Conservation (phyloP, 352 stramenopile genomes). For the Lagenidium sp. region DNA sequence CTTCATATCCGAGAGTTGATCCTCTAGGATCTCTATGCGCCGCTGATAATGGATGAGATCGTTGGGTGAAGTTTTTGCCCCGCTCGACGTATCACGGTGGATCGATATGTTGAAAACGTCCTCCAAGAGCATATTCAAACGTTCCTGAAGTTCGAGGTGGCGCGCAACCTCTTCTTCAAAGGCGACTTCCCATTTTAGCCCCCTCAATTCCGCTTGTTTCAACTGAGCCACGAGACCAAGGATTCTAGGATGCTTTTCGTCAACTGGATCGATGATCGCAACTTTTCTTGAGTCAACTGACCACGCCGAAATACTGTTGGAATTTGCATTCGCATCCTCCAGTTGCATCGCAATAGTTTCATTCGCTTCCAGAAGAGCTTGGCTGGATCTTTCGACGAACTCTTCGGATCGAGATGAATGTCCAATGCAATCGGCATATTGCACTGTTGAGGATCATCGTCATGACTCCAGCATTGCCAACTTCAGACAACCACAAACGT, state of each 20-base stretch:
- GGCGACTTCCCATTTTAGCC: conserved; percentile 26
- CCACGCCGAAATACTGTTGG: too few species aligned
- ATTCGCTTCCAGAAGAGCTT: too few species aligned
- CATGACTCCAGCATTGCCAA: too few species aligned
- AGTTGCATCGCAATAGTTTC: too few species aligned
- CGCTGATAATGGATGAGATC: conserved; percentile 22
- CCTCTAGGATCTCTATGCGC: conserved; percentile 36
- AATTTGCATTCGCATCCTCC: too few species aligned
- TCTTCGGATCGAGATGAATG: too few species aligned
- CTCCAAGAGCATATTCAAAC: conserved; percentile 35
- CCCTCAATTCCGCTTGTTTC: conserved; percentile 30
- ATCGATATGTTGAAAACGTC: conserved; percentile 8
- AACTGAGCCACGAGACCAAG: conserved; percentile 21
- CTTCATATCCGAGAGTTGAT: conserved; percentile 33
- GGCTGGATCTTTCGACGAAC: too few species aligned
- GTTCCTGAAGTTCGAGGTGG: conserved; percentile 15
- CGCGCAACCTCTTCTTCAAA: conserved; percentile 22
- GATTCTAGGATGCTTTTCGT: conserved; percentile 10
- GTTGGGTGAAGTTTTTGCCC: conserved; percentile 4
- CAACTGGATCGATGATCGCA: too few species aligned
- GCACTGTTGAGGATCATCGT: too few species aligned
- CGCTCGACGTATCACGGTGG: not conserved
- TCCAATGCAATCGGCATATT: too few species aligned
- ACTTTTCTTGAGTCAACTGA: too few species aligned
- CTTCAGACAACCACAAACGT: too few species aligned